These are phyloP conservation scores for Smithsoniella earleae DNA, from an alignment of 163 green algal genomes.

Conservation along the genomic window DNA sequence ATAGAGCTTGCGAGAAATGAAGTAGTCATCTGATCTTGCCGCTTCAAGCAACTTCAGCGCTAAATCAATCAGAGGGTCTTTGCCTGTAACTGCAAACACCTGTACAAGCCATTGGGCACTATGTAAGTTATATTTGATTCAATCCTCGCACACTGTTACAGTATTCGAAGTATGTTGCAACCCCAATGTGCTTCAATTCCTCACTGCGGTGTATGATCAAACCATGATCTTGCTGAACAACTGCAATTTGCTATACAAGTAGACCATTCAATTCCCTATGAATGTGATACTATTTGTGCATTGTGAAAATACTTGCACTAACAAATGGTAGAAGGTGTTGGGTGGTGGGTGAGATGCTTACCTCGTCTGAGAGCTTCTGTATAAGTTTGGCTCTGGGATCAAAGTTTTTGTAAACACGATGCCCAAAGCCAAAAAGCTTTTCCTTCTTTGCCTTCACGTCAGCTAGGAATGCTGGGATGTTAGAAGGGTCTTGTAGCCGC, in stretches of 20 bases:
- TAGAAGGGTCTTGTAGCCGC: constrained; percentile 49
- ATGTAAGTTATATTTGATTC: too few species aligned
- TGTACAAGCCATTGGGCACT: too few species aligned
- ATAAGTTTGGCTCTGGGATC: constrained; percentile 84
- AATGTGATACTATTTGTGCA: too few species aligned
- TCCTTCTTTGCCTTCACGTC: constrained; percentile 65
- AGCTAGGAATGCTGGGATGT: constrained; percentile 82
- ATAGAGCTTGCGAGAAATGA: constrained; percentile 91
- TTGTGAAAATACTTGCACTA: too few species aligned
- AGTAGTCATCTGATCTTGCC: constrained; percentile 83
- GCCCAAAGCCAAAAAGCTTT: constrained; percentile 97
- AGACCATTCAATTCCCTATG: too few species aligned
- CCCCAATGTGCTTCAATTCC: too few species aligned
- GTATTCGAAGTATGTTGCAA: too few species aligned
- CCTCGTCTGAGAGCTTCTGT: constrained; percentile 39
- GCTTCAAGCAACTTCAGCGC: constrained; percentile 73
- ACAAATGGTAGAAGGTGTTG: too few species aligned
- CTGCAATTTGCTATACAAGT: too few species aligned
- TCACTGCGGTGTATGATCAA: too few species aligned
- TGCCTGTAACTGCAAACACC: constrained; percentile 76
- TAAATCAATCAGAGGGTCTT: constrained; percentile 78
- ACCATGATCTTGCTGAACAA: too few species aligned
- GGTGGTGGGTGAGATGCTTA: neutral
- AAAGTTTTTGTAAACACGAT: constrained; percentile 97
- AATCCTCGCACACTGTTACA: too few species aligned